Conservation (phyloP, 306 rosid genomes). For the Cicer chorassanicum region DNA sequence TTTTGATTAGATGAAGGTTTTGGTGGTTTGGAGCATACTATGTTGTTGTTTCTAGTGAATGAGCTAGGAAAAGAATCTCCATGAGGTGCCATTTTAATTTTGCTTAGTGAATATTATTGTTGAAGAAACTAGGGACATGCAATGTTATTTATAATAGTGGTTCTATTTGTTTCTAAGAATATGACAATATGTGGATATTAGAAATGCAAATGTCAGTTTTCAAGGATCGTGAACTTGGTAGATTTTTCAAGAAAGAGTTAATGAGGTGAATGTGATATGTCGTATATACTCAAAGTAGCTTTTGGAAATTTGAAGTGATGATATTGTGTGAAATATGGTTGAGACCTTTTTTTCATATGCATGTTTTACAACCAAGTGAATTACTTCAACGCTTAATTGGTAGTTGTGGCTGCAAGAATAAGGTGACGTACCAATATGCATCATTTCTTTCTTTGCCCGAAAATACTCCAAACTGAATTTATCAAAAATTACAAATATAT, state of each 20-base stretch:
- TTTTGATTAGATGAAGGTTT: constrained; percentile 51
- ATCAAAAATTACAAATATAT: too few species aligned
- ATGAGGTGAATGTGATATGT: constrained; percentile 14
- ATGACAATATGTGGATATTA: constrained; percentile 7
- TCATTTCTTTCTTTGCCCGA: too few species aligned
- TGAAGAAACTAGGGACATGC: constrained; percentile 17
- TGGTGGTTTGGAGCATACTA: constrained; percentile 55
- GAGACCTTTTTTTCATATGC: too few species aligned
- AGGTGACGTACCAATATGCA: too few species aligned
- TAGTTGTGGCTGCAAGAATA: too few species aligned
- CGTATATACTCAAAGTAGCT: neutral
- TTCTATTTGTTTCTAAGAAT: neutral
- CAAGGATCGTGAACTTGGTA: constrained; percentile 20
- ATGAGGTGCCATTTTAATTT: constrained; percentile 69
- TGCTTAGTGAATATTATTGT: neutral
- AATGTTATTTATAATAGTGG: constrained; percentile 58
- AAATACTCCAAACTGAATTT: too few species aligned
- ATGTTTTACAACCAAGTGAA: too few species aligned
- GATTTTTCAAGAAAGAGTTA: constrained; percentile 17
- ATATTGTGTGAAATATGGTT: too few species aligned
- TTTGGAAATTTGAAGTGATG: neutral
- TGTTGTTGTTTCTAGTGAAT: constrained; percentile 46
- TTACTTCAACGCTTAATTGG: too few species aligned
- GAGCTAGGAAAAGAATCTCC: constrained; percentile 56
- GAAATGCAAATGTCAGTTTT: constrained; percentile 13